phyloP scores from a whole-genome alignment of 345 rosid genomes.

The Salix suchowensis region DNA sequence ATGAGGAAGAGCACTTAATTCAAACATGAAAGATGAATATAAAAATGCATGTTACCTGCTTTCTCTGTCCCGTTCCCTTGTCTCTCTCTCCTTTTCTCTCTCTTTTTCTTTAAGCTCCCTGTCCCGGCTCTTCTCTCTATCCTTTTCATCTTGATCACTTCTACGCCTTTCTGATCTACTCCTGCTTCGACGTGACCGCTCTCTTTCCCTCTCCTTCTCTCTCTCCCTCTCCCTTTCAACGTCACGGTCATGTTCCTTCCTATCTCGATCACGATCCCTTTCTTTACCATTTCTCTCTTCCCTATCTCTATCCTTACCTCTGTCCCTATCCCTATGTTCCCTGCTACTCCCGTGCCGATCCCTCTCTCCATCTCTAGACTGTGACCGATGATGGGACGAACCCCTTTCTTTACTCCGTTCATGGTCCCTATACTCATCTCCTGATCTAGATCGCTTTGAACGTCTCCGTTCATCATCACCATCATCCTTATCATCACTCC shows the following conservation, averaged over 20 bases:
- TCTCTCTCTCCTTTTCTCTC: constrained; percentile 30
- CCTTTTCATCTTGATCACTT: constrained; percentile 39
- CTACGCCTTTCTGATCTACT: constrained; percentile 57
- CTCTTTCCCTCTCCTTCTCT: constrained; percentile 45
- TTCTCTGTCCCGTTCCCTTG: constrained; percentile 62
- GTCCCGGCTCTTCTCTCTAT: constrained; percentile 50
- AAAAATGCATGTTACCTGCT: constrained; percentile 50
- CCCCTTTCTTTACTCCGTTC: constrained; percentile 40
- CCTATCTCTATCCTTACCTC: constrained; percentile 44
- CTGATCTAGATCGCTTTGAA: constrained; percentile 51
- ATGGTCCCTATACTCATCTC: constrained; percentile 47
- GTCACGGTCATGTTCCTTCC: background rate
- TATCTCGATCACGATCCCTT: constrained; percentile 25
- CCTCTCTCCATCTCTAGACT: constrained; percentile 74
- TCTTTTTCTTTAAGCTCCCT: constrained; percentile 51
- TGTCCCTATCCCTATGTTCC: constrained; percentile 53
- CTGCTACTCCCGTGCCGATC: constrained; percentile 55
- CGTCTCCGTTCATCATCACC: constrained; percentile 23
- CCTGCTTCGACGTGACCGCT: constrained; percentile 45
- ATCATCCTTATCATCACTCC: constrained; percentile 48
- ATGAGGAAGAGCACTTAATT: background rate
- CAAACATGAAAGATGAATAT: background rate
- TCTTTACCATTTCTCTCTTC: constrained; percentile 45
- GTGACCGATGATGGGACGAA: constrained; percentile 45
- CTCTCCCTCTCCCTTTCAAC: constrained; percentile 37